A percentile compares a stretch with the other conserved stretches of the same genome.
Conservation (phyloP, 2,329 filamentous ascomycete genomes). For the Colletotrichum caudatum region DNA sequence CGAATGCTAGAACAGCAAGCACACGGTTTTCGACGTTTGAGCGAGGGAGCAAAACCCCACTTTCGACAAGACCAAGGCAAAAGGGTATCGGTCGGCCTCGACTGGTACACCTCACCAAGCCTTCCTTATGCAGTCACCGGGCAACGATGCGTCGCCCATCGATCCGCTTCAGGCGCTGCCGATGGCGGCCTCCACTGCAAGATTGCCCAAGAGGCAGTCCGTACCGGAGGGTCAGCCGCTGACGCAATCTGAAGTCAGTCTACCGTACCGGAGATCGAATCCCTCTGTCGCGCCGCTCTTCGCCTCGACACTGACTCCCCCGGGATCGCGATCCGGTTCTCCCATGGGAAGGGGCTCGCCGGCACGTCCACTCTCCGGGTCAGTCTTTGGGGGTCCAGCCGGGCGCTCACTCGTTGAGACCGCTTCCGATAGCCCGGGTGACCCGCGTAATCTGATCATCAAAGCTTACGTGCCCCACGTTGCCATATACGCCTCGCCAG, state of each 20-base stretch:
- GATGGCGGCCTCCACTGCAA: slow-evolving; percentile 70
- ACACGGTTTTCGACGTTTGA: not conserved
- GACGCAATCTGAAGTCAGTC: slow-evolving; percentile 64
- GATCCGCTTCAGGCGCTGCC: slow-evolving; percentile 78
- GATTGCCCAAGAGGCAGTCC: slow-evolving; percentile 72
- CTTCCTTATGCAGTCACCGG: slow-evolving; percentile 72
- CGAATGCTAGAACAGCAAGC: slow-evolving; percentile 25
- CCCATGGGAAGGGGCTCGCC: slow-evolving; percentile 71
- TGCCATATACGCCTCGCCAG: slow-evolving; percentile 85
- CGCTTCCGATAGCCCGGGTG: slow-evolving; percentile 60
- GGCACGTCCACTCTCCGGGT: slow-evolving; percentile 66
- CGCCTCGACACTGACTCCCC: slow-evolving; percentile 75
- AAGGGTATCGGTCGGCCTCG: slow-evolving; percentile 37
- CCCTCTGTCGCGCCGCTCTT: slow-evolving; percentile 72
- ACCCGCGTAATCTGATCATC: slow-evolving; percentile 76
- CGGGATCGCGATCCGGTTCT: slow-evolving; percentile 75
- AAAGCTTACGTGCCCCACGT: slow-evolving; percentile 91
- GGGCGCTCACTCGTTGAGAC: slow-evolving; percentile 60
- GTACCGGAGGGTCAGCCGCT: slow-evolving; percentile 60
- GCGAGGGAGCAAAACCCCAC: not conserved
- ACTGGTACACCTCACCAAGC: slow-evolving; percentile 29
- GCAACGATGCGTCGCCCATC: slow-evolving; percentile 72
- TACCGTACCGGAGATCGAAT: slow-evolving; percentile 67
- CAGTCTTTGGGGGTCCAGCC: slow-evolving; percentile 65
- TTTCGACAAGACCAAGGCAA: slow-evolving; percentile 29